These are phyloP conservation scores for Candida ficus DNA, from an alignment of 805 yeast genomes.

Conservation along the genomic window DNA sequence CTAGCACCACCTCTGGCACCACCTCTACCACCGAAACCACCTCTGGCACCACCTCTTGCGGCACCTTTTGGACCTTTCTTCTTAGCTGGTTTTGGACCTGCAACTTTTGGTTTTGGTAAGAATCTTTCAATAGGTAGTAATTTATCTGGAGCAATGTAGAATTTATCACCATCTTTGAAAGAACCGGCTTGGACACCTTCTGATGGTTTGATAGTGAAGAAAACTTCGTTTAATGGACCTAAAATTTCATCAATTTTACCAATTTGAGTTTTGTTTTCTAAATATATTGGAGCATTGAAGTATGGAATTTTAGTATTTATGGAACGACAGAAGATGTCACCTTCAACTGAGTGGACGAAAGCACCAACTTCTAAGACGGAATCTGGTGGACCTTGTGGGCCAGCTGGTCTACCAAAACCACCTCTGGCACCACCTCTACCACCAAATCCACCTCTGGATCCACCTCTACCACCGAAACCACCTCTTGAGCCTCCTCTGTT, in stretches of 20 bases:
- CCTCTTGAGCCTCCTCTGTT: slow-evolving; percentile 55
- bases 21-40: slow-evolving; percentile 25
- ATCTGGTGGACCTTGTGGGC: slow-evolving; percentile 95
- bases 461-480: slow-evolving; percentile 38
- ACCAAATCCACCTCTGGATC: slow-evolving; percentile 41
- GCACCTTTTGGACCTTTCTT: slow-evolving; percentile 43
- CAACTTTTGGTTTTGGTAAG: slow-evolving; percentile 90
- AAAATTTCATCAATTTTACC: slow-evolving; percentile 98
- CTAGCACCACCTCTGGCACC: slow-evolving; percentile 25
- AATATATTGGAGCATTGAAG: slow-evolving; percentile 96
- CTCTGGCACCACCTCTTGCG: slow-evolving; percentile 28
- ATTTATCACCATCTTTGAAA: slow-evolving; percentile 93
- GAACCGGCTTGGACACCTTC: slow-evolving; percentile 95
- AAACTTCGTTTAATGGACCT: slow-evolving; percentile 98
- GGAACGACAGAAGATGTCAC: slow-evolving; percentile 94
- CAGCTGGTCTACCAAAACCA: slow-evolving; percentile 66
- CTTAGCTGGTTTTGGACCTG: slow-evolving; percentile 76
- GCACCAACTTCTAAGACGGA: slow-evolving; percentile 91
- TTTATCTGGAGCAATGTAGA: slow-evolving; percentile 92
- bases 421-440: slow-evolving; percentile 38
- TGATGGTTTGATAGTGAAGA: slow-evolving; percentile 89
- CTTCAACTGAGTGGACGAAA: slow-evolving; percentile 89
- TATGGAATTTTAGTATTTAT: slow-evolving; percentile 93
- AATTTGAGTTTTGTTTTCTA: slow-evolving; percentile 91
- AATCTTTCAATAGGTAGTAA: slow-evolving; percentile 93